Evolutionary conservation across 2,329 filamentous ascomycete species (phyloP).

Genomic region (Epicoccum sorghinum): DNA sequence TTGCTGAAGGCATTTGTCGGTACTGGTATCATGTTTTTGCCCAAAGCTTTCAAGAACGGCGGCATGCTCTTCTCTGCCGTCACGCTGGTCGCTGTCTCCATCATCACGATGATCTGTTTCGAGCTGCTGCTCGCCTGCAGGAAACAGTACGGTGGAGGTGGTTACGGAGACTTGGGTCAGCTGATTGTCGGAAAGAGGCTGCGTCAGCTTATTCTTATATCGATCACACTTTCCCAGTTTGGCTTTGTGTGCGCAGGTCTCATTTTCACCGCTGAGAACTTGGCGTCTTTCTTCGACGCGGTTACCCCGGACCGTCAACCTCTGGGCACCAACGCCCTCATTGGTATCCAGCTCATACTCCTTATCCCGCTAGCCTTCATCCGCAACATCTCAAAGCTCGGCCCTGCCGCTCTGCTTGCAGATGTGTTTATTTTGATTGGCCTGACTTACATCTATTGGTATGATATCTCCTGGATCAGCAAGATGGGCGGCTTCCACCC

Average conservation of each 20-base stretch:
- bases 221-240: slow-evolving; percentile 75
- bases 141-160: slow-evolving; percentile 67
- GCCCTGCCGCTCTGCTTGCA: slow-evolving; percentile 70
- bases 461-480: slow-evolving; percentile 65
- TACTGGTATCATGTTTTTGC: slow-evolving; percentile 81
- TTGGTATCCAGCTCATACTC: slow-evolving; percentile 68
- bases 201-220: slow-evolving; percentile 69
- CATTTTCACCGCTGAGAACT: slow-evolving; percentile 78
- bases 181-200: slow-evolving; percentile 68
- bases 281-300: slow-evolving; percentile 70
- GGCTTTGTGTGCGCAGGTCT: slow-evolving; percentile 80
- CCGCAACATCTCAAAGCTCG: slow-evolving; percentile 76
- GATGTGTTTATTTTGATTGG: slow-evolving; percentile 76
- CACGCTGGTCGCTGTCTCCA: slow-evolving; percentile 68
- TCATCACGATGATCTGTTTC: slow-evolving; percentile 73
- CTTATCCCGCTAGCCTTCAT: slow-evolving; percentile 73
- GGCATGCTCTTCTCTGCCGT: slow-evolving; percentile 77
- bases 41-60: slow-evolving; percentile 79
- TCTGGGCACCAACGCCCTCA: slow-evolving; percentile 64
- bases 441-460: slow-evolving; percentile 75
- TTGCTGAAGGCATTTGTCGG: slow-evolving; percentile 79
- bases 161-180: slow-evolving; percentile 76
- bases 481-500: slow-evolving; percentile 61
- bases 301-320: slow-evolving; percentile 59
- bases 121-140: slow-evolving; percentile 73